Percentiles rank a stretch among this genome's conserved stretches.
These are phyloP conservation scores for Tympanopsis confertula DNA, from an alignment of 2,329 filamentous ascomycete genomes.

Conservation along the genomic window DNA sequence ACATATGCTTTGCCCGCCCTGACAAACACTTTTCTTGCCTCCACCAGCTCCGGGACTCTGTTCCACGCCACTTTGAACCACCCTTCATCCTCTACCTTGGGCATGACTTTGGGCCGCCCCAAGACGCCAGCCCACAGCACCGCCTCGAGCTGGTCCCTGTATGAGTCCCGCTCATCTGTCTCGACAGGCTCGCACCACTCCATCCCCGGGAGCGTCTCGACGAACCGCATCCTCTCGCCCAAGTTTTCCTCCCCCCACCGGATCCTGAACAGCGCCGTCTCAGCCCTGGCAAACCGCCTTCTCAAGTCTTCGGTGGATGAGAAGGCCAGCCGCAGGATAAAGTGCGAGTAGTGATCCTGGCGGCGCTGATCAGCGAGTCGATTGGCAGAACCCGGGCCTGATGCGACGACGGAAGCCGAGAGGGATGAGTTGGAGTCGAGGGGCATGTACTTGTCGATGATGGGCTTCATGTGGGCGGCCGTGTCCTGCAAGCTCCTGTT, in stretches of 20 bases:
- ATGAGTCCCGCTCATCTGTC: conserved; percentile 50
- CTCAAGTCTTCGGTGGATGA: conserved; percentile 82
- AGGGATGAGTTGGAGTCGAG: conserved; percentile 64
- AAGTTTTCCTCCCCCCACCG: conserved; percentile 68
- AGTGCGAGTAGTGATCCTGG: conserved; percentile 96
- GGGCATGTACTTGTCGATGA: conserved; percentile 78
- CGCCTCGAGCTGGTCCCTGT: conserved; percentile 42
- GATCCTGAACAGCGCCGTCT: conserved; percentile 79
- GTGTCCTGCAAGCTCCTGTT: conserved; percentile 77
- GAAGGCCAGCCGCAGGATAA: conserved; percentile 88
- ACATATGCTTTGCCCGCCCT: conserved; percentile 82
- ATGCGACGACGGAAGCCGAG: conserved; percentile 23
- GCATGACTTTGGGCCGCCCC: conserved; percentile 23
- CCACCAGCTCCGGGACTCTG: conserved; percentile 79
- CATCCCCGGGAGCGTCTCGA: conserved; percentile 61
- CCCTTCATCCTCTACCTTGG: conserved; percentile 58
- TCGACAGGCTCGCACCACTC: conserved; percentile 77
- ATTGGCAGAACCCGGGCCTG: conserved; percentile 5
- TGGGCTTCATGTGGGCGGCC: conserved; percentile 67
- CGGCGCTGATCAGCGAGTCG: conserved; percentile 62
- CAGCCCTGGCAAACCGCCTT: conserved; percentile 72
- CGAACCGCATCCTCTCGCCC: conserved; percentile 63
- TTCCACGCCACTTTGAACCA: conserved; percentile 99
- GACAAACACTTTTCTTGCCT: conserved; percentile 65
- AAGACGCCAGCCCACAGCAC: conserved; percentile 41